Percentiles rank a stretch among this genome's conserved stretches.
Evolutionary conservation across 2,329 filamentous ascomycete species (phyloP).

Genomic region (Neodidymelliopsis sp.): DNA sequence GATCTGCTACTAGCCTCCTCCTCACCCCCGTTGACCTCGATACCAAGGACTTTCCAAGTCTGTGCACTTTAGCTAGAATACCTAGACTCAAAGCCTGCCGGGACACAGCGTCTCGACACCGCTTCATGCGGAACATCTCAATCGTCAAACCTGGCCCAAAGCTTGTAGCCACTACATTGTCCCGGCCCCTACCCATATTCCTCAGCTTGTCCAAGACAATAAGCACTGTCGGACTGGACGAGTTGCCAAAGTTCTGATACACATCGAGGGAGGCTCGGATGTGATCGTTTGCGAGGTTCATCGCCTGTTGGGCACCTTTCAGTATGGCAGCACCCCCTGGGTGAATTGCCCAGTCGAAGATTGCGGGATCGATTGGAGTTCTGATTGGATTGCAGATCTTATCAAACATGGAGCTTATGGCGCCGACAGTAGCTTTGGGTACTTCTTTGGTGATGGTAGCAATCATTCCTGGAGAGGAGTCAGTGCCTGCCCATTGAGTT

Average conservation of each 20-base stretch:
- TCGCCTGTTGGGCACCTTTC: constrained; percentile 65
- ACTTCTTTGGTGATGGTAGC: constrained; percentile 35
- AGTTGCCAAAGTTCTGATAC: constrained; percentile 74
- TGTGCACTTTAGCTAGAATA: constrained; percentile 8
- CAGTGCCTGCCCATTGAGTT: neutral
- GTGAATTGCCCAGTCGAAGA: constrained; percentile 78
- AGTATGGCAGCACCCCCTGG: constrained; percentile 73
- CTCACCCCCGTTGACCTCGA: neutral
- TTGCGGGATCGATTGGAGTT: constrained; percentile 50
- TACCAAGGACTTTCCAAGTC: constrained; percentile 3
- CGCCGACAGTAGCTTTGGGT: constrained; percentile 22
- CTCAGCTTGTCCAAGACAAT: constrained; percentile 70
- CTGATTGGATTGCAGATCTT: constrained; percentile 20
- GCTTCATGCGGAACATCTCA: constrained; percentile 72
- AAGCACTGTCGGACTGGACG: constrained; percentile 71
- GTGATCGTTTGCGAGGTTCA: constrained; percentile 67
- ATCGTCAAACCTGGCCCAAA: constrained; percentile 74
- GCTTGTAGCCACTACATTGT: constrained; percentile 71
- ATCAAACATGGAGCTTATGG: constrained; percentile 45
- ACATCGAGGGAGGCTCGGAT: constrained; percentile 74
- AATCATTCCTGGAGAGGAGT: constrained; percentile 23
- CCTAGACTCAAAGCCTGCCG: constrained; percentile 3
- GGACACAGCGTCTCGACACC: constrained; percentile 33
- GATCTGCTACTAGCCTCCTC: neutral
- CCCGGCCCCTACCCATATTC: constrained; percentile 51